phyloP scores from a whole-genome alignment of 1,284 basidiomycete genomes.

The Fomitopsis pinicola region DNA sequence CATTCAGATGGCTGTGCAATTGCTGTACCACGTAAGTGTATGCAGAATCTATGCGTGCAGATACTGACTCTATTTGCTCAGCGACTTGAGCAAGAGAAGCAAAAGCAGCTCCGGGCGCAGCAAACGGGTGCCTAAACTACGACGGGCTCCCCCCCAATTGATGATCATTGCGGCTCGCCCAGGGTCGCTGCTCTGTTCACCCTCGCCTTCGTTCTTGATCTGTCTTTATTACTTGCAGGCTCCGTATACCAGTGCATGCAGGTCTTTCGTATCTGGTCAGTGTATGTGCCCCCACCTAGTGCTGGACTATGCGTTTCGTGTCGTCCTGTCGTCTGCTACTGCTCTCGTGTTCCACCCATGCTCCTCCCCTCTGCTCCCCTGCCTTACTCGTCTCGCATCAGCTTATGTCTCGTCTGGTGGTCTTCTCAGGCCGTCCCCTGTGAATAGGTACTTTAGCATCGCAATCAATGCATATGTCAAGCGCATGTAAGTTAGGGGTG shows the following conservation, averaged over 20 bases:
- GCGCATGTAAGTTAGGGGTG: background rate
- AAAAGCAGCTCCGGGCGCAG: conserved; percentile 65
- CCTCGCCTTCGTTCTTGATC: conserved; percentile 3
- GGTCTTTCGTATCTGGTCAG: background rate
- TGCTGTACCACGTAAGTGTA: conserved; percentile 81
- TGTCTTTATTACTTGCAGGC: conserved; percentile 8
- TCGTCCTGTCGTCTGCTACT: background rate
- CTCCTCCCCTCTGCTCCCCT: background rate
- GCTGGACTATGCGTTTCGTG: background rate
- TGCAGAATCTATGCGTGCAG: conserved; percentile 3
- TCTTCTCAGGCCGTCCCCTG: background rate
- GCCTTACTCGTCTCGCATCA: background rate
- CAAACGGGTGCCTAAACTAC: conserved; percentile 4
- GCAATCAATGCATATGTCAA: background rate
- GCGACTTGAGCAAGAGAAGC: conserved; percentile 86
- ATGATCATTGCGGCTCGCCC: background rate
- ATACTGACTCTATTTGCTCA: conserved; percentile 24
- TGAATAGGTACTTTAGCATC: conserved; percentile 1
- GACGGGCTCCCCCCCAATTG: background rate
- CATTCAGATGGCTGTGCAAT: conserved; percentile 94
- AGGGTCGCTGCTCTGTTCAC: background rate
- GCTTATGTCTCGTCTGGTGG: background rate
- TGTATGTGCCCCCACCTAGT: background rate
- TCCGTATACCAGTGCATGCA: background rate
- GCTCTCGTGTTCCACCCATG: background rate